Base-by-base conservation (phyloP, 2,329 filamentous ascomycete genomes). In the Sclerotinia trifoliorum region DNA sequence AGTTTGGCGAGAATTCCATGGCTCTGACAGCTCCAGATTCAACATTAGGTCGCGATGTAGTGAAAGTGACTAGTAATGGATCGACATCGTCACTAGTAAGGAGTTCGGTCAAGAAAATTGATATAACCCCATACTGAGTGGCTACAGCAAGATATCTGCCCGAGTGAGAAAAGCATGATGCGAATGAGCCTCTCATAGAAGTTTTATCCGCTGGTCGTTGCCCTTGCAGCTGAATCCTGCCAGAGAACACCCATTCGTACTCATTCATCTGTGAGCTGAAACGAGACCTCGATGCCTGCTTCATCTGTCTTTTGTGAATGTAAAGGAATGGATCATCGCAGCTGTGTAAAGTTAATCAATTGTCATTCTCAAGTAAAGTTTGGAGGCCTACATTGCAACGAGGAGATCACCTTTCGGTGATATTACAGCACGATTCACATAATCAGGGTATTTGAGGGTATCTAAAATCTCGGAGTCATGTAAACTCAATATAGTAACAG, bases 401-500 rank as follows among this genome's bases (percentile, higher is more conserved):
- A 98, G 83, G 15, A 94, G 80, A 26, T 84, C 86, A 0, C 94
- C 94, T 77, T 97, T 91, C 0, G 94, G 95, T 8, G 94, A 97
- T 65, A 99, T 89, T n/a, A 94, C 87, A 46, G 94, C 92, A 76
- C 96, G 93, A 75, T 99, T 99, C 81, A 98, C 94, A 72, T 89
- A 91, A 76, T 94, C 91, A 6, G 91, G 90, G 72, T 96, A 90
- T 5, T 86, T 84, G 65, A 97, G 81, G 55, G 88, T 84, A 66
- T 91, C 88, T 29, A 96, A 80, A 48, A 90, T 83, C 69, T 90
- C 83, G 19, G 88, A 86, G 65, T 89, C 86, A 39, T 86, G 83
- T 26, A 98, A 82, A 61, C 89, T 90, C 76, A 96, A 92, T n/a
- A 97, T 81, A 39, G 90, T 90, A 68, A 98, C 91, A 1, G 91